Evolutionary conservation across 176 grass and related monocot species (phyloP).

Genomic region (Pontederia paniculata): DNA sequence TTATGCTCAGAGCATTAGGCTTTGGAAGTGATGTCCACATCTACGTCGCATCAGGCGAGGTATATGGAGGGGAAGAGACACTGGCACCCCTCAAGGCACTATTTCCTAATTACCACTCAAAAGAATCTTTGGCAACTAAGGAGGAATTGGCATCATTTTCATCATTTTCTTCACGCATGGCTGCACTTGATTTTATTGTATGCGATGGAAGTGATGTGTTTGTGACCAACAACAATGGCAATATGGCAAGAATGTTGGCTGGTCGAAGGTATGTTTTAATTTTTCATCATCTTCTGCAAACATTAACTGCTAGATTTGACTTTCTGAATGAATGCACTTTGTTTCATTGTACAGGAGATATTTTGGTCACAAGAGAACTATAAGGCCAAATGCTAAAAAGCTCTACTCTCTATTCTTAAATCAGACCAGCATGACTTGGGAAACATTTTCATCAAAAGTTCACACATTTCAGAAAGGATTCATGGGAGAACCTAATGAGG

Average conservation of each 20-base stretch:
- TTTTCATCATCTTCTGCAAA: not conserved
- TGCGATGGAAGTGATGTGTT: slow-evolving; percentile 76
- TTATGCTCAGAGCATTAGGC: slow-evolving; percentile 80
- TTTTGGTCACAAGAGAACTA: slow-evolving; percentile 93
- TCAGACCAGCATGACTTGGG: slow-evolving; percentile 67
- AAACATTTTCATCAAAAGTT: slow-evolving; percentile 70
- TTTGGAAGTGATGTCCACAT: slow-evolving; percentile 71
- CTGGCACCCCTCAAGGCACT: slow-evolving; percentile 73
- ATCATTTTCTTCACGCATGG: slow-evolving; percentile 86
- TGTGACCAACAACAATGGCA: slow-evolving; percentile 94
- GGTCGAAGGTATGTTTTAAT: slow-evolving; percentile 55
- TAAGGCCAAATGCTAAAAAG: slow-evolving; percentile 90
- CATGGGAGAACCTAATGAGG: slow-evolving; percentile 88
- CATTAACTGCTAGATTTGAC: not conserved
- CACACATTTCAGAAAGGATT: slow-evolving; percentile 58
- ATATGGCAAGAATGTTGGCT: slow-evolving; percentile 95
- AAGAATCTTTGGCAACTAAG: slow-evolving; percentile 69
- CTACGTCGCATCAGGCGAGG: slow-evolving; percentile 85
- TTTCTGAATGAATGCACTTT: not conserved
- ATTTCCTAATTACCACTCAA: slow-evolving; percentile 84
- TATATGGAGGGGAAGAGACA: slow-evolving; percentile 74
- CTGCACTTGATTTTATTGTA: slow-evolving; percentile 86
- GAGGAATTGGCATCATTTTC: slow-evolving; percentile 63
- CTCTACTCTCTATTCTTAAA: slow-evolving; percentile 73
- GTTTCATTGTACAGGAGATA: slow-evolving; percentile 64